These are phyloP conservation scores for Colletotrichum aenigma DNA, from an alignment of 2,329 filamentous ascomycete genomes.

Conservation along the genomic window DNA sequence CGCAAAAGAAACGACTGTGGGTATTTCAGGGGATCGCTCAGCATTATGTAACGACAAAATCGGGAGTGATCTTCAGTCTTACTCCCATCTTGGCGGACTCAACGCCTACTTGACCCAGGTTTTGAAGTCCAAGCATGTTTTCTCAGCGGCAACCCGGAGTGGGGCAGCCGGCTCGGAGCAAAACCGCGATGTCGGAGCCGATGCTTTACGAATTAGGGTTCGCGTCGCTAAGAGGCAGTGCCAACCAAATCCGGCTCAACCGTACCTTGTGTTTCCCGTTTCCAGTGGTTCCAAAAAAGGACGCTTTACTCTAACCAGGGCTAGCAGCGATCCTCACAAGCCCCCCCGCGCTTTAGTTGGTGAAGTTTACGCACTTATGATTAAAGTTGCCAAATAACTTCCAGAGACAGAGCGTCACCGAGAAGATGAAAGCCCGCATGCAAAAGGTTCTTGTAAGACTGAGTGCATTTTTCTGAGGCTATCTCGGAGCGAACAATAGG, in stretches of 20 bases:
- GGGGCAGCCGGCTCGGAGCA: background rate
- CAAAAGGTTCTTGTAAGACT: no score
- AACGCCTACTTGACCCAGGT: background rate
- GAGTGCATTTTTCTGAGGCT: no score
- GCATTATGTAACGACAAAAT: background rate
- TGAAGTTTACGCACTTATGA: no score
- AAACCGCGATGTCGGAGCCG: background rate
- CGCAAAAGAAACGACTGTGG: background rate
- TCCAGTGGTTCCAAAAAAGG: background rate
- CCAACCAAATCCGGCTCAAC: background rate
- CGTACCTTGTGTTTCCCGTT: background rate
- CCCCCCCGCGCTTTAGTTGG: no score
- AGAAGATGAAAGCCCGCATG: no score
- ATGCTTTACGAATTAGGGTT: background rate
- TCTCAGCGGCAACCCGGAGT: background rate
- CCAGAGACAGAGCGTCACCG: no score
- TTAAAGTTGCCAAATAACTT: no score
- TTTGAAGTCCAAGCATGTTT: background rate
- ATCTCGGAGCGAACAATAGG: no score
- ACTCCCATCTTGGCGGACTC: background rate
- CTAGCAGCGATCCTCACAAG: background rate
- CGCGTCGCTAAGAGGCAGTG: background rate
- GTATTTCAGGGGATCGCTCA: background rate
- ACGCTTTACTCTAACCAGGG: background rate
- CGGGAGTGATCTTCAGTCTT: background rate